Evolutionary conservation across 192 early-diverging fungal genomes (phyloP), one percentile per base, ranked within the genome.

Genomic region (Geranomyces variabilis): DNA sequence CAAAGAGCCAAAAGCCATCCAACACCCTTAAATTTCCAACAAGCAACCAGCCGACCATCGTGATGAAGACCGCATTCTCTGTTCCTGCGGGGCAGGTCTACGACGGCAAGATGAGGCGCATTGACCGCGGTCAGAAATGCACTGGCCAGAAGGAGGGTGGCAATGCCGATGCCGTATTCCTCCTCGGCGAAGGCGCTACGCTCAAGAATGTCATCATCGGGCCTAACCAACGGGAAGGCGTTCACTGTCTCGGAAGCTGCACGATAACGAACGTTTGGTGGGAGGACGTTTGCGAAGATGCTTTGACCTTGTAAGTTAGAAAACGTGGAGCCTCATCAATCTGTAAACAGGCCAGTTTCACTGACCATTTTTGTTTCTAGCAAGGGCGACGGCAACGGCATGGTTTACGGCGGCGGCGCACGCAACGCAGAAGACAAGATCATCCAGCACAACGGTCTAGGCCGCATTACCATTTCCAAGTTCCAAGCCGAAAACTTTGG

Each of bases 191-290:
- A 14, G 69, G 69, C 28, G 69, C 59, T 13, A 63, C 69, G 3
- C 31, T 71, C 29, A 67, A 65, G 44, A 71, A 71, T 63, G 69
- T 66, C 33, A 36, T 71, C 26, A 71, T 71, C 24, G 69, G 69
- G 3, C 5, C 17, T 8, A 67, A 71, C 43, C 69, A 71, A 31
- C 22, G 17, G 2, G 69, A 71, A 63, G 69, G 69, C 47, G 53
- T 71, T 10, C 63, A 71, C 69, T 71, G 69, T 44, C 29, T 63
- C 5, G 69, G 61, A 19, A 15, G n/a, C 24, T 71, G 69, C 63
- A 71, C 63, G 5, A 71, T 71, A 7, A 31, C 59, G 7, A 71
- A 71, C 69, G 69, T 71, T 10, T 51, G 47, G 28, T 64, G 63
- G 63, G 43, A 36, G 22, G 63, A 36, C 14, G 71, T 73, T 48